Evolutionary conservation across 1,284 basidiomycete species (phyloP).

Genomic region (Boletus semigastroideus): DNA sequence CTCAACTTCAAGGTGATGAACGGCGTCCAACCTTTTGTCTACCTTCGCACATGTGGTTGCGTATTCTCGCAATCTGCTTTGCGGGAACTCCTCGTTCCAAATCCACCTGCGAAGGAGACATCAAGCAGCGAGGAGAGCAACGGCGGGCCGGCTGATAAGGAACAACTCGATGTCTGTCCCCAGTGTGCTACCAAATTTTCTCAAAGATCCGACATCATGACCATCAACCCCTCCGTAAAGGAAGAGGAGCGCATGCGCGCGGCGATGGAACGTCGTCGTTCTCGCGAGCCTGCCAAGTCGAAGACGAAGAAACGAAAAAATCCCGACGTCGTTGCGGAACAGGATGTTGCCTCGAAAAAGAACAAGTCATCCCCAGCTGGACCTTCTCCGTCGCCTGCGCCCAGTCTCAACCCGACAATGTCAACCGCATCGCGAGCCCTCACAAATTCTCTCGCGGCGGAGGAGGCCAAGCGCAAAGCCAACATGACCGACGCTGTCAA

Average conservation of each 20-base stretch:
- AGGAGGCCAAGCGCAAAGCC: constrained; percentile 74
- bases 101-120: constrained; percentile 32
- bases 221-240: constrained; percentile 62
- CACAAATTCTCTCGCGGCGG: constrained; percentile 59
- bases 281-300: constrained; percentile 49
- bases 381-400: constrained; percentile 26
- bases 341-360: constrained; percentile 37
- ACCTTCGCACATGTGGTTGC: constrained; percentile 85
- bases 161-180: constrained; percentile 61
- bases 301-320: constrained; percentile 73
- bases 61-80: constrained; percentile 80
- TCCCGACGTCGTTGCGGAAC: constrained; percentile 35
- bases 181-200: constrained; percentile 73
- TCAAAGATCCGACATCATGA: constrained; percentile 49
- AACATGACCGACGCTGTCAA: constrained; percentile 75
- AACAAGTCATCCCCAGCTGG: constrained; percentile 38
- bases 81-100: constrained; percentile 51
- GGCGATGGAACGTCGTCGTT: constrained; percentile 54
- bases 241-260: constrained; percentile 56
- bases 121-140: constrained; percentile 18
- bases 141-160: constrained; percentile 17
- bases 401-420: constrained; percentile 51
- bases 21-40: constrained; percentile 84
- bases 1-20: constrained; percentile 93
- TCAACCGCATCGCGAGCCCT: constrained; percentile 61